phyloP scores from a whole-genome alignment of 1,139 yeast species.

The Zygosaccharomyces sapae region DNA sequence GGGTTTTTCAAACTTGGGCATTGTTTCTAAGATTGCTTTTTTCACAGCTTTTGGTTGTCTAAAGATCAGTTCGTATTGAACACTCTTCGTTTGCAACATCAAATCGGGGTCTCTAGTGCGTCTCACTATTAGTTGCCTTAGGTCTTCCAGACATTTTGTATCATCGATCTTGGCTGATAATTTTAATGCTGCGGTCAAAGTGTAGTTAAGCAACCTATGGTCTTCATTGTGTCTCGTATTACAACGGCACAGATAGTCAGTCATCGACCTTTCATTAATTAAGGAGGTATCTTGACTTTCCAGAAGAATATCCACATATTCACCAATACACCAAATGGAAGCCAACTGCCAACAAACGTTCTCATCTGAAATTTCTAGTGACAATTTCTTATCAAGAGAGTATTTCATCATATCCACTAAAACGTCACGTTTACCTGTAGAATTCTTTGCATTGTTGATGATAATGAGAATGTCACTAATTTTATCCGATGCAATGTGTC shows the following conservation, averaged over 20 bases:
- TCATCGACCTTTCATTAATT: slow-evolving; percentile 38
- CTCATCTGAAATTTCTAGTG: slow-evolving; percentile 39
- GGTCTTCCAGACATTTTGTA: slow-evolving; percentile 46
- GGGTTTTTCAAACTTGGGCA: slow-evolving; percentile 64
- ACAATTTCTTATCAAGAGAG: slow-evolving; percentile 48
- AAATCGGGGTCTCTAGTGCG: slow-evolving; percentile 62
- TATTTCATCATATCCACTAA: slow-evolving; percentile 50
- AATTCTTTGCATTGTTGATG: slow-evolving; percentile 48
- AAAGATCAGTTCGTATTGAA: slow-evolving; percentile 67
- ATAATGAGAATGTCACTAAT: slow-evolving; percentile 72
- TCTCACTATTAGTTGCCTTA: slow-evolving; percentile 58
- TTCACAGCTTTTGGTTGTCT: slow-evolving; percentile 58
- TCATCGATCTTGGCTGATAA: slow-evolving; percentile 60
- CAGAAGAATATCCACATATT: slow-evolving; percentile 70
- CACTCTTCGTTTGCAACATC: slow-evolving; percentile 82
- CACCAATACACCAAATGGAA: slow-evolving; percentile 85
- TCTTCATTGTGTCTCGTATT: slow-evolving; percentile 40
- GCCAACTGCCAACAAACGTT: slow-evolving; percentile 61
- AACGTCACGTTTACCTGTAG: slow-evolving; percentile 32
- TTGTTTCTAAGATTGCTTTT: slow-evolving; percentile 71
- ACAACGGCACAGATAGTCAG: slow-evolving; percentile 38
- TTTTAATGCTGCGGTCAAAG: slow-evolving; percentile 72
- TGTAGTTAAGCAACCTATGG: slow-evolving; percentile 52
- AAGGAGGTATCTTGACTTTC: slow-evolving; percentile 13
- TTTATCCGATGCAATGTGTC: slow-evolving; percentile 65